These are phyloP conservation scores for Candida sanyaensis DNA, from an alignment of 1,139 yeast genomes.

Conservation along the genomic window DNA sequence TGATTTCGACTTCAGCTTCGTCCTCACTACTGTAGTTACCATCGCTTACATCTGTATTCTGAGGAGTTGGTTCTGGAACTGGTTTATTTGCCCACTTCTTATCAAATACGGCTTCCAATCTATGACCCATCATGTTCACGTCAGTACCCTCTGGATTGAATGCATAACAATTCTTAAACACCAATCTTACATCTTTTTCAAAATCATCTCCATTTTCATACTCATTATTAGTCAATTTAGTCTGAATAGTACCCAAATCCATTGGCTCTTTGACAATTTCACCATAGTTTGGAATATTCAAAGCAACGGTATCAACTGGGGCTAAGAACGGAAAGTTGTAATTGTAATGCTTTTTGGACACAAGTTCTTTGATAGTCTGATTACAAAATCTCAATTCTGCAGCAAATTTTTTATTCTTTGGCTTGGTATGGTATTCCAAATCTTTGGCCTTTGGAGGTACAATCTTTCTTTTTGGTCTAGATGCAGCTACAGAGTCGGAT, in stretches of 20 bases:
- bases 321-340: slow-evolving; percentile 87
- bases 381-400: slow-evolving; percentile 88
- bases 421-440: slow-evolving; percentile 86
- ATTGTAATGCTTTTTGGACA: slow-evolving; percentile 78
- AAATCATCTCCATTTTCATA: slow-evolving; percentile 90
- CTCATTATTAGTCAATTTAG: slow-evolving; percentile 79
- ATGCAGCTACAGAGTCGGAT: slow-evolving; percentile 45
- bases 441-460: slow-evolving; percentile 97
- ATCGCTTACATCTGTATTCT: slow-evolving; percentile 34
- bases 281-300: slow-evolving; percentile 86
- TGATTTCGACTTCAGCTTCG: slow-evolving; percentile 69
- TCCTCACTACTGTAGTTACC: slow-evolving; percentile 49
- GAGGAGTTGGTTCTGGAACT: slow-evolving; percentile 59
- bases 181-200: slow-evolving; percentile 77
- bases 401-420: slow-evolving; percentile 88
- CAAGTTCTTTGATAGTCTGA: slow-evolving; percentile 78
- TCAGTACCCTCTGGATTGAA: slow-evolving; percentile 97
- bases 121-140: slow-evolving; percentile 93
- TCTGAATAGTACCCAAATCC: slow-evolving; percentile 88
- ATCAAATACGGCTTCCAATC: slow-evolving; percentile 81
- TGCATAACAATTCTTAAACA: slow-evolving; percentile 83
- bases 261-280: slow-evolving; percentile 88
- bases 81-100: slow-evolving; percentile 92
- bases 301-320: slow-evolving; percentile 95
- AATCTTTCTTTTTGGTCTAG: slow-evolving; percentile 89